Conservation (phyloP, 1,284 basidiomycete genomes). For the Fomes fomentarius region DNA sequence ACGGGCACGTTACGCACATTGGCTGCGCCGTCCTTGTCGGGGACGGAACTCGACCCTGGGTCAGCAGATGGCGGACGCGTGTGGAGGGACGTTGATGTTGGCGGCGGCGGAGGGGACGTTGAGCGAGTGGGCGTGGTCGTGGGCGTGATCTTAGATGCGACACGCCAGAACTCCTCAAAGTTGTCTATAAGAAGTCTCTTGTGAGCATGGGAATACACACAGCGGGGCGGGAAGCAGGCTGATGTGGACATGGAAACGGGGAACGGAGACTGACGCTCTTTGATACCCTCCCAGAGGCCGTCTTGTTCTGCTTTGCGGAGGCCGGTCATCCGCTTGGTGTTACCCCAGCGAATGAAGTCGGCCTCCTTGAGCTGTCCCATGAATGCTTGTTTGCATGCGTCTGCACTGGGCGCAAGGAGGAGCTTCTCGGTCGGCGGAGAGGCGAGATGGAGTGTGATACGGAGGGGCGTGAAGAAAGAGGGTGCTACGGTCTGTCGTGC, state of each 20-base stretch:
- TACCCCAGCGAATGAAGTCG: slow-evolving; percentile 94
- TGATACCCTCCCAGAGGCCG: slow-evolving; percentile 92
- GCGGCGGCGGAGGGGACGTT: slow-evolving; percentile 53
- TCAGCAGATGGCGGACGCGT: slow-evolving; percentile 73
- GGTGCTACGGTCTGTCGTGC: slow-evolving; percentile 49
- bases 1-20: slow-evolving; percentile 87
- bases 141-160: slow-evolving; percentile 85
- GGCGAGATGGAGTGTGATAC: slow-evolving; percentile 82
- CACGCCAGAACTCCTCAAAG: slow-evolving; percentile 92
- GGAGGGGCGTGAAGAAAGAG: slow-evolving; percentile 61
- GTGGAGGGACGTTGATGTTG: slow-evolving; percentile 57
- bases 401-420: slow-evolving; percentile 75
- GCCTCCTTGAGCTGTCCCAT: slow-evolving; percentile 95
- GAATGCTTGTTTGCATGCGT: slow-evolving; percentile 87
- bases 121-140: slow-evolving; percentile 60
- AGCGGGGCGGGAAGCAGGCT: too few relatives aligned
- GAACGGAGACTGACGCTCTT: slow-evolving; percentile 69
- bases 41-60: slow-evolving; percentile 44
- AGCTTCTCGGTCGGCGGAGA: slow-evolving; percentile 86
- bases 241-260: too few relatives aligned
- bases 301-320: slow-evolving; percentile 90
- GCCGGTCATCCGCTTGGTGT: slow-evolving; percentile 88
- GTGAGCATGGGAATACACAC: too few relatives aligned
- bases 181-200: slow-evolving; percentile 62
- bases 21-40: slow-evolving; percentile 78